These are phyloP conservation scores for Actinomortierella ambigua DNA, from an alignment of 371 early-diverging fungal genomes.

Conservation along the genomic window DNA sequence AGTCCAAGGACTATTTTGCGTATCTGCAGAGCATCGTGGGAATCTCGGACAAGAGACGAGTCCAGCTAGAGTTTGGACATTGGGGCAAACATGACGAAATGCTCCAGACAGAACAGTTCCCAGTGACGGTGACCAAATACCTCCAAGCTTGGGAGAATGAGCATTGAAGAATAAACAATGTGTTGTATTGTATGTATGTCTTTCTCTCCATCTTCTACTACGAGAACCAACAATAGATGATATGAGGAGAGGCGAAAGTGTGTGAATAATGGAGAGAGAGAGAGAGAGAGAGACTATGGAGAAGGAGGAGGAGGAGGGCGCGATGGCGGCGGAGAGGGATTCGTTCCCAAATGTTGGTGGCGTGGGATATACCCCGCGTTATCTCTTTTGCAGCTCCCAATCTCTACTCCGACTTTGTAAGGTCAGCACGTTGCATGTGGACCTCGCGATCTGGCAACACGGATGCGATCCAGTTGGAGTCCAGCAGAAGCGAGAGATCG, in stretches of 20 bases:
- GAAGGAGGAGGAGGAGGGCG: too few species aligned
- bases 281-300: too few species aligned
- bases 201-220: conserved; percentile 14
- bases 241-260: too few species aligned
- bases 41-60: not conserved
- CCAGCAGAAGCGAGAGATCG: conserved; percentile 72
- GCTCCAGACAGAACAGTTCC: conserved; percentile 55
- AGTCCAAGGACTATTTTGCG: conserved; percentile 57
- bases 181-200: conserved; percentile 2
- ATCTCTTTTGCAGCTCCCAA: too few species aligned
- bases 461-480: conserved; percentile 75
- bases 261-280: too few species aligned
- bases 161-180: not conserved
- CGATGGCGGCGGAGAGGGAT: too few species aligned
- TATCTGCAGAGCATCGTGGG: conserved; percentile 47
- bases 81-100: conserved; percentile 66
- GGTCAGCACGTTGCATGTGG: too few species aligned
- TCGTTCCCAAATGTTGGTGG: too few species aligned
- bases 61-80: conserved; percentile 51
- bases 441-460: conserved; percentile 46
- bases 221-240: conserved; percentile 7
- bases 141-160: conserved; percentile 16
- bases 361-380: too few species aligned
- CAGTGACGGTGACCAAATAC: conserved; percentile 45
- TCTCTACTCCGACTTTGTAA: too few species aligned